These are phyloP conservation scores for Cladosporium austrohemisphaericum DNA, from an alignment of 2,329 filamentous ascomycete genomes.

Conservation along the genomic window DNA sequence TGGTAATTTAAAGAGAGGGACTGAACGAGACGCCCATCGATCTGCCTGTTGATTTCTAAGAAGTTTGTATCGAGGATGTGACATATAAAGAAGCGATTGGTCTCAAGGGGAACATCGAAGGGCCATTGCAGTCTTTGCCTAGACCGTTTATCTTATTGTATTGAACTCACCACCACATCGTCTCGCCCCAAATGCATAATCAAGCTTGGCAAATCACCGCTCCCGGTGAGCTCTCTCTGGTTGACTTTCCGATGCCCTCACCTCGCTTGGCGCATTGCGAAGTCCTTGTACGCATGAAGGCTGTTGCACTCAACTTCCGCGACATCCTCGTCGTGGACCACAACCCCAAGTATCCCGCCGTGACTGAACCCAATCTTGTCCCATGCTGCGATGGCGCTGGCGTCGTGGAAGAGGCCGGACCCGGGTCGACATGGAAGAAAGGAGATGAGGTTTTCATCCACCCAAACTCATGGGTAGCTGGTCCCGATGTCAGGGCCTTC, in stretches of 20 bases:
- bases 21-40: too few relatives aligned
- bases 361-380: constrained; percentile 41
- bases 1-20: too few relatives aligned
- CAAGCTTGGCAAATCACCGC: constrained; percentile 25
- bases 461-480: constrained; percentile 21
- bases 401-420: constrained; percentile 49
- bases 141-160: too few relatives aligned
- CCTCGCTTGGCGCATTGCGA: too few relatives aligned
- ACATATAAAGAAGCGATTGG: too few relatives aligned
- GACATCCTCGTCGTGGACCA: constrained; percentile 33
- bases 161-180: too few relatives aligned
- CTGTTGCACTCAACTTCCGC: constrained; percentile 52
- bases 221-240: constrained; percentile 18
- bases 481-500: constrained; percentile 18
- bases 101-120: too few relatives aligned
- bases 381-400: constrained; percentile 69
- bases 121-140: too few relatives aligned
- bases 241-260: constrained; percentile 22
- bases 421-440: constrained; percentile 29
- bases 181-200: too few relatives aligned
- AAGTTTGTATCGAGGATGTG: too few relatives aligned
- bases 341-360: constrained; percentile 19
- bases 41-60: too few relatives aligned
- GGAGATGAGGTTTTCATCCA: constrained; percentile 62
- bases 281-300: constrained; percentile 48